Conservation (phyloP, 139 green algal genomes). For the Coelastrella sp. region DNA sequence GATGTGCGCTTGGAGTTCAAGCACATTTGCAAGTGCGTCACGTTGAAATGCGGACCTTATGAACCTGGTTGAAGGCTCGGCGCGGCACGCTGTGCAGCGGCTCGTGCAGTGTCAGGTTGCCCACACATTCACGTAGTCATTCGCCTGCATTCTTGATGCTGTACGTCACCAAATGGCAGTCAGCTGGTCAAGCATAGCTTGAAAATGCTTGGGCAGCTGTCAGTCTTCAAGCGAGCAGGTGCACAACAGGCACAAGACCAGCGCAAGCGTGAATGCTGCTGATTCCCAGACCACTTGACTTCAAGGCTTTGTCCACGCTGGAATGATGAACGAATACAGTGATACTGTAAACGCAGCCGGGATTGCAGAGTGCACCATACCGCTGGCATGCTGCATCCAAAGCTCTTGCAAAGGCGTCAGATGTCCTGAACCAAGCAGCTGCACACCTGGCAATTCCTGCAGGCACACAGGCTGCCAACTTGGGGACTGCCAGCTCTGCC, state of each 20-base stretch:
- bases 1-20: slow-evolving; percentile 46
- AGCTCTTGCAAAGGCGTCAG: neutral
- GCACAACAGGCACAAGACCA: no score
- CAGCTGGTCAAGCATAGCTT: no score
- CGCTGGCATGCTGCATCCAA: neutral
- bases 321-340: no score
- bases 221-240: no score
- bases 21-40: slow-evolving; percentile 49
- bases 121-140: no score
- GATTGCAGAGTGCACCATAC: neutral
- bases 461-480: neutral
- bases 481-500: slow-evolving; percentile 35
- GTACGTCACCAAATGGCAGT: no score
- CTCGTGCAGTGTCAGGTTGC: neutral
- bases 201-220: no score
- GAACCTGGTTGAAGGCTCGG: neutral
- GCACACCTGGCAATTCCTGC: neutral
- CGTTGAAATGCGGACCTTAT: neutral
- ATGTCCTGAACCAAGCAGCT: neutral
- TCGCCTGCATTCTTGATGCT: no score
- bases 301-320: no score
- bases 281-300: no score
- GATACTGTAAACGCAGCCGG: no score
- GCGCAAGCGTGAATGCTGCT: no score
- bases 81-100: neutral